Conservation (phyloP, 75 land plant genomes). For the Sequoiadendron giganteum region DNA sequence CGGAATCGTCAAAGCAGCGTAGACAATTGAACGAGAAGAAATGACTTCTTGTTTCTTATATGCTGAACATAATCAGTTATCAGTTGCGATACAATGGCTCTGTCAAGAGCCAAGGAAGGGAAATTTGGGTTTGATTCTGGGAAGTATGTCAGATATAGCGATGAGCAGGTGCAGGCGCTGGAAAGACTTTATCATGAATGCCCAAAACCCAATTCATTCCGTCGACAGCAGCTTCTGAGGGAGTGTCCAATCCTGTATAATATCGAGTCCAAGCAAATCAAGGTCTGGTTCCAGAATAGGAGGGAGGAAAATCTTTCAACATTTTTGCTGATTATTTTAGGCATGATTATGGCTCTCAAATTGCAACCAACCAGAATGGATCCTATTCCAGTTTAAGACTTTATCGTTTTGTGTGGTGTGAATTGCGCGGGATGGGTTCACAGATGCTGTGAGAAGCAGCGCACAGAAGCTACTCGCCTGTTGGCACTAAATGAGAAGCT, state of each 20-base stretch:
- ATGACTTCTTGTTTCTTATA: not conserved
- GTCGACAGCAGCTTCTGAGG: constrained; percentile 87
- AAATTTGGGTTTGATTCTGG: constrained; percentile 41
- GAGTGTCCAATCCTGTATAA: constrained; percentile 87
- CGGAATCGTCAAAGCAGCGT: not conserved
- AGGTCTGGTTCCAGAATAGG: constrained; percentile 97
- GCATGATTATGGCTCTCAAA: not conserved
- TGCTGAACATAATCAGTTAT: not conserved
- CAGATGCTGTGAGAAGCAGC: constrained; percentile 55
- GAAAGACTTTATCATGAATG: constrained; percentile 91
- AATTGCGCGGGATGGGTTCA: not conserved
- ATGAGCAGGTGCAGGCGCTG: constrained; percentile 91
- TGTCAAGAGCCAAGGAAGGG: constrained; percentile 6
- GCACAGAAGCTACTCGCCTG: constrained; percentile 44
- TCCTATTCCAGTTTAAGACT: not conserved
- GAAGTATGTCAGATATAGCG: constrained; percentile 92
- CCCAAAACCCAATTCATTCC: constrained; percentile 89
- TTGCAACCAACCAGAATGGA: not conserved
- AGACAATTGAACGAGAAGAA: not conserved
- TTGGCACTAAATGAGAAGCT: constrained; percentile 44
- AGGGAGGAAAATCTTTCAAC: constrained; percentile 41
- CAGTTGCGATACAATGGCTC: not conserved
- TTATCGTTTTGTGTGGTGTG: not conserved
- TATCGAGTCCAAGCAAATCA: constrained; percentile 95
- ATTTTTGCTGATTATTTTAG: not conserved